phyloP scores from a whole-genome alignment of 2,329 filamentous ascomycete species.

The Sordariomycetes sp. region DNA sequence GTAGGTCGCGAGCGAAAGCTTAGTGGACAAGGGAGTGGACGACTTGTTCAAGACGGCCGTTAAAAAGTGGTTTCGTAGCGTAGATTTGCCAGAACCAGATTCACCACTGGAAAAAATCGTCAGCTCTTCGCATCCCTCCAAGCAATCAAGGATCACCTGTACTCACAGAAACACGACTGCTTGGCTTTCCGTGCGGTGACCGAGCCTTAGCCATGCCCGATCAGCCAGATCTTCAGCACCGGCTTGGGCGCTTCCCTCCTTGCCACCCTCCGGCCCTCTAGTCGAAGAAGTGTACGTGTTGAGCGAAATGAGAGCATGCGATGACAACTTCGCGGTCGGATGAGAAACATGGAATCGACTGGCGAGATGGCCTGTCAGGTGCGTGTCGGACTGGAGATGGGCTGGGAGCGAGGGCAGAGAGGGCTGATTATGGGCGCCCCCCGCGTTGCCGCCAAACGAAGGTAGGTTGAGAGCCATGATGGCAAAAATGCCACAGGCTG shows the following conservation, averaged over 20 bases:
- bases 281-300: slow-evolving; percentile 91
- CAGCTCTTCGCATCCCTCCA: neutral
- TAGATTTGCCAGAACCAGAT: slow-evolving; percentile 93
- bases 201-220: slow-evolving; percentile 75
- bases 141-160: neutral
- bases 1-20: slow-evolving; percentile 87
- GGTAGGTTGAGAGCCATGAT: slow-evolving; percentile 54
- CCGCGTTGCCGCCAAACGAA: slow-evolving; percentile 34
- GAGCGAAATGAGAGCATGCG: slow-evolving; percentile 81
- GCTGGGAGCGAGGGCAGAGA: slow-evolving; percentile 82
- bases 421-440: slow-evolving; percentile 67
- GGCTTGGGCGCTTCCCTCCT: slow-evolving; percentile 84
- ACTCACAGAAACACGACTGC: slow-evolving; percentile 86
- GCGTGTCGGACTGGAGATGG: slow-evolving; percentile 70
- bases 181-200: slow-evolving; percentile 86
- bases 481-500: slow-evolving; percentile 22
- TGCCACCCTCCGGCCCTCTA: slow-evolving; percentile 82
- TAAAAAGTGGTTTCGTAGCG: slow-evolving; percentile 79
- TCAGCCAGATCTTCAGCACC: slow-evolving; percentile 88
- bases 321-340: slow-evolving; percentile 81
- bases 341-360: slow-evolving; percentile 87
- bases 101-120: slow-evolving; percentile 58
- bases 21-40: slow-evolving; percentile 85
- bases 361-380: slow-evolving; percentile 73
- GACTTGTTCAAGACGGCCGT: slow-evolving; percentile 81